A percentile compares a stretch with the other conserved stretches of the same genome.
Evolutionary conservation across 2,329 filamentous ascomycete species (phyloP).

Genomic region (Trichoderma atrobrunneum): DNA sequence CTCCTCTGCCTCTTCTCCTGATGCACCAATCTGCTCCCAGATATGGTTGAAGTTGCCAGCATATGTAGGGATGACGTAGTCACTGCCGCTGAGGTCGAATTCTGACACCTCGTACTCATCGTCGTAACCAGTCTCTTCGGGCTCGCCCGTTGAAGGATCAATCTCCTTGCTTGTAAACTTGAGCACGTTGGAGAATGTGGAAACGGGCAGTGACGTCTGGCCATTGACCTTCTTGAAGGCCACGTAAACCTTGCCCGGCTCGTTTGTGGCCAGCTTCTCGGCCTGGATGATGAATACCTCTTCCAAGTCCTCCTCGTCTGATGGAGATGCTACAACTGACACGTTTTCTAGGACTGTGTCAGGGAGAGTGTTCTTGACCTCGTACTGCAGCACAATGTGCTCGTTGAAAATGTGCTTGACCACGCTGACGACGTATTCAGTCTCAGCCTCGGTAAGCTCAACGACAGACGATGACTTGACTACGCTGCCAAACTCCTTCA

Average conservation of each 20-base stretch:
- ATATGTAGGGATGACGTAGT: slow-evolving; percentile 92
- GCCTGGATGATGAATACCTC: slow-evolving; percentile 94
- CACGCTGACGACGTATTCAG: slow-evolving; percentile 90
- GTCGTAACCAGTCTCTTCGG: slow-evolving; percentile 89
- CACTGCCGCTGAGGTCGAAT: slow-evolving; percentile 83
- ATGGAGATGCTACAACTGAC: slow-evolving; percentile 74
- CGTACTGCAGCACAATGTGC: slow-evolving; percentile 91
- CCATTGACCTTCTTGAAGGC: slow-evolving; percentile 83
- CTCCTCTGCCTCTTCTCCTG: slow-evolving; percentile 86
- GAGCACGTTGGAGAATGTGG: slow-evolving; percentile 85
- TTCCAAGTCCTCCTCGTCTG: slow-evolving; percentile 78
- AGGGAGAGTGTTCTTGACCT: slow-evolving; percentile 94
- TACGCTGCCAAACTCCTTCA: slow-evolving; percentile 83
- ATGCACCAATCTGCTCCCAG: slow-evolving; percentile 89
- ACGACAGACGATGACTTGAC: slow-evolving; percentile 86
- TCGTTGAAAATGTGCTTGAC: slow-evolving; percentile 99
- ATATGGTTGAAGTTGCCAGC: slow-evolving; percentile 93
- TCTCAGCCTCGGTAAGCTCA: slow-evolving; percentile 94
- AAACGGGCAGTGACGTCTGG: slow-evolving; percentile 71
- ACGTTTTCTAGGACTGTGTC: slow-evolving; percentile 90
- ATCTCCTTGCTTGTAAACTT: slow-evolving; percentile 99
- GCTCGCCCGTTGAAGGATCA: slow-evolving; percentile 87
- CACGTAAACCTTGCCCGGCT: slow-evolving; percentile 91
- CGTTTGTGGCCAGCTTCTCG: slow-evolving; percentile 75
- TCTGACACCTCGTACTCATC: slow-evolving; percentile 98